phyloP scores from a whole-genome alignment of 345 rosid species.

The Gossypium stocksii region DNA sequence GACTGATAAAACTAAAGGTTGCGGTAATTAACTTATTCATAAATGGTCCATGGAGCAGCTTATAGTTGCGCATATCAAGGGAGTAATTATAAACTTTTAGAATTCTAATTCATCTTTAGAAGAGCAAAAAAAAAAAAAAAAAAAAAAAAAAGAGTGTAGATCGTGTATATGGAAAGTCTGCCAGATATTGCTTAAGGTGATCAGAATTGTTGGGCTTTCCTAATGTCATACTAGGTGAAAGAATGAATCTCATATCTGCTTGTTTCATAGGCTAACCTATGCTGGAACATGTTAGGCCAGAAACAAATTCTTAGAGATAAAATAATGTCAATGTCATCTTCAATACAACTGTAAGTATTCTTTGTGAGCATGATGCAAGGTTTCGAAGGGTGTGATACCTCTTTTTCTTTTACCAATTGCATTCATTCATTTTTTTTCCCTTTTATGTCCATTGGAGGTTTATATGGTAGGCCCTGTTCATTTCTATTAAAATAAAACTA shows the following conservation, averaged over 20 bases:
- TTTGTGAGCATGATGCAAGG: background rate
- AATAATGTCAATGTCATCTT: background rate
- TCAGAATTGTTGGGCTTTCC: background rate
- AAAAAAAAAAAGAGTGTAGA: background rate
- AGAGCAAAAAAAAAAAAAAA: background rate
- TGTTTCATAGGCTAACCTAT: constrained; percentile 1
- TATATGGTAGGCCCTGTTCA: background rate
- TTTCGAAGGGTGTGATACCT: background rate
- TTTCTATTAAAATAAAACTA: background rate
- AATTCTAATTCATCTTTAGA: background rate
- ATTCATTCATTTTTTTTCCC: background rate
- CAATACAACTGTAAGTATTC: background rate
- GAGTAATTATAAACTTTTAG: background rate
- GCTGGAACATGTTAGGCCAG: background rate
- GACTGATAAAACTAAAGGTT: background rate
- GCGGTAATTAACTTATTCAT: background rate
- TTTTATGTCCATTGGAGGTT: background rate
- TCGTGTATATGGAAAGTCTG: background rate
- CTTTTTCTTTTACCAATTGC: background rate
- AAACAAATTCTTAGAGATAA: background rate
- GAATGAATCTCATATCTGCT: background rate
- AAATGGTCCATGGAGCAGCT: background rate
- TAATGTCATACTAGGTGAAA: background rate
- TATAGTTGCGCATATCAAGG: background rate
- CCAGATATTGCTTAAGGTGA: background rate